These are phyloP conservation scores for Eurotiales sp. DNA, from an alignment of 2,329 filamentous ascomycete species.

Conservation along the genomic window DNA sequence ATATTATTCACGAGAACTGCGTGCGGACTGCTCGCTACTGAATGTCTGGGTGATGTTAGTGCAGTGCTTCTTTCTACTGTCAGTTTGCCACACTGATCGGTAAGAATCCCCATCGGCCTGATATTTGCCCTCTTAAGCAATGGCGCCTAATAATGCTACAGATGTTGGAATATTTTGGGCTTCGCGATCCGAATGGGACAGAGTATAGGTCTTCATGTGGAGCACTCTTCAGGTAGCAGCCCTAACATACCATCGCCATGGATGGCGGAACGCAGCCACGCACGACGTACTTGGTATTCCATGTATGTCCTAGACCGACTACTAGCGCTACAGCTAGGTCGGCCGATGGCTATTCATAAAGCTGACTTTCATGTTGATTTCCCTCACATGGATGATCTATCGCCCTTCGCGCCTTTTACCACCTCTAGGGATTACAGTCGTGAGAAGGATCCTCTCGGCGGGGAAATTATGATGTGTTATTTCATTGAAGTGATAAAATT, in stretches of 20 bases:
- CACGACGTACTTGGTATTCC: conserved; percentile 34
- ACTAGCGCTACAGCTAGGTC: conserved; percentile 36
- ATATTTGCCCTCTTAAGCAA: background rate
- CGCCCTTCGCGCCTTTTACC: conserved; percentile 19
- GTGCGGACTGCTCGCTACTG: conserved; percentile 20
- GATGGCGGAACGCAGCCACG: conserved; percentile 17
- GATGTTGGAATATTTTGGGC: conserved; percentile 35
- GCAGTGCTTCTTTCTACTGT: conserved; percentile 32
- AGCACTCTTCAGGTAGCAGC: conserved; percentile 17
- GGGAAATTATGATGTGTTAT: conserved; percentile 26
- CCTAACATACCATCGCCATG: background rate
- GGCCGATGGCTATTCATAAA: conserved; percentile 37
- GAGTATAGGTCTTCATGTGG: conserved; percentile 35
- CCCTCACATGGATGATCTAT: conserved; percentile 22
- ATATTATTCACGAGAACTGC: conserved; percentile 20
- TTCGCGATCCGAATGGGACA: conserved; percentile 32
- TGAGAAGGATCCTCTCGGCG: no score
- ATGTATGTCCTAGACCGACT: conserved; percentile 41
- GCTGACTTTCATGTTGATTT: conserved; percentile 28
- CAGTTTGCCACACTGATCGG: conserved; percentile 29
- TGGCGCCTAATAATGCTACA: background rate
- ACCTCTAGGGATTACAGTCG: background rate
- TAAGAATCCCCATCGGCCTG: background rate
- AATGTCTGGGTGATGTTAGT: conserved; percentile 25
- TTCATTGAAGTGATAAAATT: conserved; percentile 33